Percentiles rank a stretch among this genome's conserved stretches.
phyloP scores from a whole-genome alignment of 2,329 filamentous ascomycete species.

The Zasmidium cellare region DNA sequence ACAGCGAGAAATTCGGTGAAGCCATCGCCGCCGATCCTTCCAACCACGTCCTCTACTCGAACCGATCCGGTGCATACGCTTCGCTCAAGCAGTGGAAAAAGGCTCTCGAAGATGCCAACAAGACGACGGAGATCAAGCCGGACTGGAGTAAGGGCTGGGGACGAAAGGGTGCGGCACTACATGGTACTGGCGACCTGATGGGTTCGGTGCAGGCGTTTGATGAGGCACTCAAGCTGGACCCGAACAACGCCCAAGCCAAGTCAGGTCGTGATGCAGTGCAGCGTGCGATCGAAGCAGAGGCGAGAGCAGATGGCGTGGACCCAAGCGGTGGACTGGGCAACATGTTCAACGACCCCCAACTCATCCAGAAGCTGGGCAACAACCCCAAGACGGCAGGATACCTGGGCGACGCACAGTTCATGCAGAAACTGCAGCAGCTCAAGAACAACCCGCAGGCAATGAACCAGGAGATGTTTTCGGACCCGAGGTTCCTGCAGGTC shows the following conservation, averaged over 20 bases:
- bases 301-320: constrained; percentile 63
- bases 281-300: constrained; percentile 81
- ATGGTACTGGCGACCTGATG: constrained; percentile 82
- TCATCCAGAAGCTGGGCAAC: constrained; percentile 83
- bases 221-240: constrained; percentile 89
- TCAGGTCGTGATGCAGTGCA: constrained; percentile 81
- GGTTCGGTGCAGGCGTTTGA: constrained; percentile 88
- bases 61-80: constrained; percentile 83
- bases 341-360: constrained; percentile 91
- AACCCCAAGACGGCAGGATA: constrained; percentile 90
- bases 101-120: constrained; percentile 85
- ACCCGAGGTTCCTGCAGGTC: constrained; percentile 90
- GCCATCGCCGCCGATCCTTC: constrained; percentile 83
- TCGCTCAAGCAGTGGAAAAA: constrained; percentile 86
- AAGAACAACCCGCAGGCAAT: constrained; percentile 78
- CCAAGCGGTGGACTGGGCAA: constrained; percentile 75
- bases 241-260: constrained; percentile 89
- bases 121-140: constrained; percentile 91
- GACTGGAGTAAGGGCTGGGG: constrained; percentile 98
- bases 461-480: constrained; percentile 72
- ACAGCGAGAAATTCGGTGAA: constrained; percentile 88
- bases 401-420: constrained; percentile 82
- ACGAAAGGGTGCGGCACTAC: constrained; percentile 86
- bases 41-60: constrained; percentile 98
- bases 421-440: constrained; percentile 81